Conservation (phyloP, 306 rosid genomes). For the Quercus rubra region DNA sequence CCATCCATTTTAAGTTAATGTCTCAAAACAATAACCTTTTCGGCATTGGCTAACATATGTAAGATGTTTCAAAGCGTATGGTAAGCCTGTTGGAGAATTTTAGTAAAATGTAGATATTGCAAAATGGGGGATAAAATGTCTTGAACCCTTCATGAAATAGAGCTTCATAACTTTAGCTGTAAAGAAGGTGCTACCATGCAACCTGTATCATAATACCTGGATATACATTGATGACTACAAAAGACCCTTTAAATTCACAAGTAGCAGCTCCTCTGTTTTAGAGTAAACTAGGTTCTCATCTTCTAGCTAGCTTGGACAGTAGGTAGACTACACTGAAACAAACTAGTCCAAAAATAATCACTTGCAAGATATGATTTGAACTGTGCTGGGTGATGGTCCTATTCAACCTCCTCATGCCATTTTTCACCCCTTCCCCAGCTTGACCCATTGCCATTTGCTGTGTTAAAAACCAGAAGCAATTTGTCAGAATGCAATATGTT, state of each 20-base stretch:
- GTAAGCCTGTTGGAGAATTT: background rate
- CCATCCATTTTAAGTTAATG: no score
- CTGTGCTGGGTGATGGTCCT: conserved; percentile 15
- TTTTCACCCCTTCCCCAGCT: conserved; percentile 34
- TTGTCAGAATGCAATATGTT: background rate
- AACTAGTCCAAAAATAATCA: conserved; percentile 26
- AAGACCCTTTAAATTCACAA: background rate
- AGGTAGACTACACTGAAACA: conserved; percentile 26
- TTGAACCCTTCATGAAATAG: background rate
- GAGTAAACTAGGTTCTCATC: conserved; percentile 1
- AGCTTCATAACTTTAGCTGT: background rate
- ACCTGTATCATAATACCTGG: background rate
- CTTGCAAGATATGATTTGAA: conserved; percentile 28
- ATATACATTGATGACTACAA: background rate
- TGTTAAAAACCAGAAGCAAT: conserved; percentile 8
- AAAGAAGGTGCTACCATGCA: background rate
- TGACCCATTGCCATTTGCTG: conserved; percentile 35
- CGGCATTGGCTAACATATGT: background rate
- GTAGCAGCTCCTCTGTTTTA: background rate
- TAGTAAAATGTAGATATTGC: background rate
- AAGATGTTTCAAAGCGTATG: background rate
- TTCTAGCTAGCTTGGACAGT: conserved; percentile 25
- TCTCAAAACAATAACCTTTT: background rate
- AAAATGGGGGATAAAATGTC: background rate
- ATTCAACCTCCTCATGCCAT: conserved; percentile 31